phyloP scores from a whole-genome alignment of 164 flowering plant species.

The Vitis labrusca region DNA sequence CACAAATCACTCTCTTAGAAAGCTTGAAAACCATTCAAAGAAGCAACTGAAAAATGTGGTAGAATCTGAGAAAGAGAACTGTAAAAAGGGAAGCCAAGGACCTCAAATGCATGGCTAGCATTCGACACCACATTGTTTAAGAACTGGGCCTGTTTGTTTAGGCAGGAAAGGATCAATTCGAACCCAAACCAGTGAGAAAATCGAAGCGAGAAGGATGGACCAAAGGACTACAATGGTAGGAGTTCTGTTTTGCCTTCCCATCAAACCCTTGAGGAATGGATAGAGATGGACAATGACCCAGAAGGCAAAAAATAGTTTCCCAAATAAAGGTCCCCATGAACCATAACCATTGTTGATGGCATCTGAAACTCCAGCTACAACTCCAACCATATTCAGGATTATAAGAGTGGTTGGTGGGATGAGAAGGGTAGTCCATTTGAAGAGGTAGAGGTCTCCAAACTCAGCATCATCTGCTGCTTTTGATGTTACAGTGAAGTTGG shows the following conservation, averaged over 20 bases:
- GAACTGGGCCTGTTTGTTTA: constrained; percentile 40
- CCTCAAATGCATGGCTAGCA: constrained; percentile 18
- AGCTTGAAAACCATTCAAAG: no score
- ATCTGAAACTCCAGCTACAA: constrained; percentile 43
- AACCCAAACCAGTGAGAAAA: constrained; percentile 46
- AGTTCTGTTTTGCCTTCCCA: constrained; percentile 52
- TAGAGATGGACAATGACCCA: constrained; percentile 50
- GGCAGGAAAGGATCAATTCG: constrained; percentile 50
- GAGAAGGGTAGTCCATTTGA: constrained; percentile 53
- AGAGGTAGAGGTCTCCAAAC: constrained; percentile 47
- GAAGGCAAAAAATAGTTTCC: constrained; percentile 44
- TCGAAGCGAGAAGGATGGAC: constrained; percentile 44
- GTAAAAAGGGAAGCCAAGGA: no score
- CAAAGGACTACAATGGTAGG: constrained; percentile 48
- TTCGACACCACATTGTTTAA: constrained; percentile 44
- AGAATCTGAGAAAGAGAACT: no score
- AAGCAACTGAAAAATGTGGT: no score
- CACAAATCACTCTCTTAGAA: no score
- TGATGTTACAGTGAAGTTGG: constrained; percentile 44
- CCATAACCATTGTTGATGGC: constrained; percentile 47
- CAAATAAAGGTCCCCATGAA: constrained; percentile 47
- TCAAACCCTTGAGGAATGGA: constrained; percentile 52
- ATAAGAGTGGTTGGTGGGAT: constrained; percentile 49
- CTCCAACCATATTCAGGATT: constrained; percentile 46
- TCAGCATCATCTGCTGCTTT: constrained; percentile 42